A percentile compares a stretch with the other conserved stretches of the same genome.
These are phyloP conservation scores for Kodamaea laetipori DNA, from an alignment of 805 yeast species.

Conservation along the genomic window DNA sequence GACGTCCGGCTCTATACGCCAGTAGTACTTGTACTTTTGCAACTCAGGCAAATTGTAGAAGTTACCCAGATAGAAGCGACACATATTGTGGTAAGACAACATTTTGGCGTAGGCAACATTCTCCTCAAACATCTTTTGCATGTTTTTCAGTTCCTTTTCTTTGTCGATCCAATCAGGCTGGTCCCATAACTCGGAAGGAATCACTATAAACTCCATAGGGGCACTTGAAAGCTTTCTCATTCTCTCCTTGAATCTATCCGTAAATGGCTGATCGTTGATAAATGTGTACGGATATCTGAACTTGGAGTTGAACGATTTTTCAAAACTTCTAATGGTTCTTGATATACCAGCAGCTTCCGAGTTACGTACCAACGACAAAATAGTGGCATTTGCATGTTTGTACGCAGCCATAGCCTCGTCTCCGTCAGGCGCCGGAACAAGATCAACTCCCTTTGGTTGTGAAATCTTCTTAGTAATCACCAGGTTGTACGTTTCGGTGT, in stretches of 20 bases:
- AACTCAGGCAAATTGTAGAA: constrained; percentile 67
- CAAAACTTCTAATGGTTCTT: constrained; percentile 60
- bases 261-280: constrained; percentile 69
- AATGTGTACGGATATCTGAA: constrained; percentile 82
- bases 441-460: constrained; percentile 51
- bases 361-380: constrained; percentile 72
- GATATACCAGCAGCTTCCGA: constrained; percentile 53
- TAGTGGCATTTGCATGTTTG: constrained; percentile 70
- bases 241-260: constrained; percentile 52
- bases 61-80: constrained; percentile 69
- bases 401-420: constrained; percentile 25
- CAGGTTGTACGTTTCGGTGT: constrained; percentile 40
- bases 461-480: constrained; percentile 38
- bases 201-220: constrained; percentile 40
- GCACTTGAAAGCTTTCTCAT: constrained; percentile 39
- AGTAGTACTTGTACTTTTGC: constrained; percentile 64
- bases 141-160: constrained; percentile 41
- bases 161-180: constrained; percentile 60
- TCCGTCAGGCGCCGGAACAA: constrained; percentile 31
- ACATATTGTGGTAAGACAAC: constrained; percentile 79
- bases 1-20: constrained; percentile 82
- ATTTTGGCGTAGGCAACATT: constrained; percentile 62
- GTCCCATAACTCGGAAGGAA: constrained; percentile 52
- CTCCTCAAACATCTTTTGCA: constrained; percentile 40
- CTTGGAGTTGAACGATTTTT: constrained; percentile 63